Base-by-base conservation (phyloP, 2,329 filamentous ascomycete species). In the Talaromyces islandicus region DNA sequence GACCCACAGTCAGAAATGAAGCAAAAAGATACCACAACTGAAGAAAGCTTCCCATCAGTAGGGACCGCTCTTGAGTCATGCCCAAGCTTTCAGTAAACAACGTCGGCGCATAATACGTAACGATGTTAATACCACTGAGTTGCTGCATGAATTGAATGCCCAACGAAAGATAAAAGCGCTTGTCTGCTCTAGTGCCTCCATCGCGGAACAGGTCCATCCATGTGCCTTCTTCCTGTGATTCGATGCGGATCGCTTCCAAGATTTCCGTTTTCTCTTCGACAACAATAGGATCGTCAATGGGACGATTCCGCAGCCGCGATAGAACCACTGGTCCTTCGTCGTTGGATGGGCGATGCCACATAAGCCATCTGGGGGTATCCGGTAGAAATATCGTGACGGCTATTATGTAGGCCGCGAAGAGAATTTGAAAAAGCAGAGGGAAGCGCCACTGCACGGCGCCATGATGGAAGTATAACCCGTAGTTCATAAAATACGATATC, bases 311-410 rank as follows among this genome's bases (percentile, higher is more conserved):
- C 17, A 59, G 41, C 27, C 52, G 51, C 24, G 38, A 38, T 1
- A 77, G 63, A 1, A 78, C 74, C 4, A 67, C 63, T 0, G 75
- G 64, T 2, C 73, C 73, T 11, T 79, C 73, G 9, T 77, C 75
- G 0, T 70, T 64, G 11, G 63, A 57, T 0, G 70, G 70, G 41
- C 75, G 69, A 50, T 79, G 77, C 0, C 72, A 68, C 3, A 73
- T 71, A 7, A 80, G 62, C 75, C 78, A 80, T 30, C 78, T 68
- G 0, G 77, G 78, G 0, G 76, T 77, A 62, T 79, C 75, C 0
- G 77, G 77, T 7, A 79, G 70, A n/a, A 77, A 60, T 5, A 64
- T 60, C 24, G 77, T 63, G 17, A 78, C 67, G 11, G 70, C 52
- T 6, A 78, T 62, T 64, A 80, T 79, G 0, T 73, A 70, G 10